Evolutionary conservation across 352 stramenopile species (phyloP).

Genomic region (Phytophthora macrochlamydospora): DNA sequence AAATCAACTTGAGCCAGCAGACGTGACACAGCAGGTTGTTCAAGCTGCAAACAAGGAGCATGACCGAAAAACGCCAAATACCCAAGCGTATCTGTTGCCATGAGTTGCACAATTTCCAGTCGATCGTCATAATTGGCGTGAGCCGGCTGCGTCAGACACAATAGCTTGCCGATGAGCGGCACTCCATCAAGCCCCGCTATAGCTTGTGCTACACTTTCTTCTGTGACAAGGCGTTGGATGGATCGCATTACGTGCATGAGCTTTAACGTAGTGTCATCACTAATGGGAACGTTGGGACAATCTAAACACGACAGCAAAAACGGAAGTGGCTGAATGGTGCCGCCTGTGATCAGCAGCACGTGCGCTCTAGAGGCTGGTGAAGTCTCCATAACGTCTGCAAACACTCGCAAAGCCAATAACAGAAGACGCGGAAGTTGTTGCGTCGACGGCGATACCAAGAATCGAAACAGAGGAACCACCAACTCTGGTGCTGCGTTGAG

Average conservation of each 20-base stretch:
- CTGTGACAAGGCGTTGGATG: constrained; percentile 62
- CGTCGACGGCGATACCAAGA: constrained; percentile 50
- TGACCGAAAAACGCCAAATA: constrained; percentile 68
- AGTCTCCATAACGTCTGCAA: constrained; percentile 58
- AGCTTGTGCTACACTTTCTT: constrained; percentile 42
- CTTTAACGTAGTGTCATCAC: constrained; percentile 29
- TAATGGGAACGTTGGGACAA: constrained; percentile 22
- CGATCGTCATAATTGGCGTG: constrained; percentile 24
- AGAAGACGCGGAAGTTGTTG: constrained; percentile 37
- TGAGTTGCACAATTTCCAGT: constrained; percentile 53
- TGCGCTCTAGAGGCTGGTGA: constrained; percentile 47
- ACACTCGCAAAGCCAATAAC: constrained; percentile 41
- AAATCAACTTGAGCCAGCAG: constrained; percentile 57
- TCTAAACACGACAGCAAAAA: constrained; percentile 59
- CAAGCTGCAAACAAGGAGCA: constrained; percentile 38
- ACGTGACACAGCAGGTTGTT: constrained; percentile 31
- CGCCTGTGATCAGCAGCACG: constrained; percentile 38
- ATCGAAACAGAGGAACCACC: constrained; percentile 60
- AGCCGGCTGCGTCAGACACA: constrained; percentile 21
- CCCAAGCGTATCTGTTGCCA: constrained; percentile 65
- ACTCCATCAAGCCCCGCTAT: constrained; percentile 39
- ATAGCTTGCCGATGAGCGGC: constrained; percentile 39
- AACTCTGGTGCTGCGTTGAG: constrained; percentile 36
- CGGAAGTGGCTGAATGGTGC: constrained; percentile 29
- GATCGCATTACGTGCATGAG: constrained; percentile 51